phyloP scores from a whole-genome alignment of 2,329 filamentous ascomycete species.

The Diaporthe velutina region DNA sequence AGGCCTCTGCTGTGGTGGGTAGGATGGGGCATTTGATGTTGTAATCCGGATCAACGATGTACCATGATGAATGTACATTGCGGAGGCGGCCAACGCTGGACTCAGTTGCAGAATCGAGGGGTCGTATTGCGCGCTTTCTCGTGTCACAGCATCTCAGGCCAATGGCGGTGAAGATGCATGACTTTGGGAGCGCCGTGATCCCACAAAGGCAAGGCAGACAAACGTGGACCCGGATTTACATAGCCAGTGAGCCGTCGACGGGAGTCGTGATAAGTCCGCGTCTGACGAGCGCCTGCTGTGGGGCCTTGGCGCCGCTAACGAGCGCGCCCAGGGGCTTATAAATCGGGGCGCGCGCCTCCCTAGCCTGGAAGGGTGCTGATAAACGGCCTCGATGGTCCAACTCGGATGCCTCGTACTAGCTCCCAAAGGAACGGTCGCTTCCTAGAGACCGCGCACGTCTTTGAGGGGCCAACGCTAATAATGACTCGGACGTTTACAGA shows the following conservation, averaged over 20 bases:
- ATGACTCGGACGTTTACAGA: neutral
- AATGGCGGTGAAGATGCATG: constrained; percentile 10
- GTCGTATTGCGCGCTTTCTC: neutral
- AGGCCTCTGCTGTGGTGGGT: neutral
- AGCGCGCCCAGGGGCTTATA: constrained; percentile 14
- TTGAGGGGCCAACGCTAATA: constrained; percentile 12
- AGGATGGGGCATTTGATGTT: neutral
- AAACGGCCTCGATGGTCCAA: neutral
- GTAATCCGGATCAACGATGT: constrained; percentile 6
- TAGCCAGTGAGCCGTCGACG: constrained; percentile 9
- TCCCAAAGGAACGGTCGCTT: neutral
- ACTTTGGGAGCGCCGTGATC: neutral
- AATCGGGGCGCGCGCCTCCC: constrained; percentile 26
- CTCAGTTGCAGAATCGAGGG: constrained; percentile 6
- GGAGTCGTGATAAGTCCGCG: constrained; percentile 16
- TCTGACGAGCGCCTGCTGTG: constrained; percentile 10
- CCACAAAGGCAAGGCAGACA: neutral
- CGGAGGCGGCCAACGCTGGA: neutral
- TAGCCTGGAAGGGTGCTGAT: constrained; percentile 16
- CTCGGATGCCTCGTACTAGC: neutral
- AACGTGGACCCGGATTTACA: constrained; percentile 18
- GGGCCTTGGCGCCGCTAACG: constrained; percentile 19
- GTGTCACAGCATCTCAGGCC: neutral
- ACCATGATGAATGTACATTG: neutral
- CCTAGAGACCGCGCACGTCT: constrained; percentile 1